phyloP scores from a whole-genome alignment of 164 flowering plant species.

The Sedum album region DNA sequence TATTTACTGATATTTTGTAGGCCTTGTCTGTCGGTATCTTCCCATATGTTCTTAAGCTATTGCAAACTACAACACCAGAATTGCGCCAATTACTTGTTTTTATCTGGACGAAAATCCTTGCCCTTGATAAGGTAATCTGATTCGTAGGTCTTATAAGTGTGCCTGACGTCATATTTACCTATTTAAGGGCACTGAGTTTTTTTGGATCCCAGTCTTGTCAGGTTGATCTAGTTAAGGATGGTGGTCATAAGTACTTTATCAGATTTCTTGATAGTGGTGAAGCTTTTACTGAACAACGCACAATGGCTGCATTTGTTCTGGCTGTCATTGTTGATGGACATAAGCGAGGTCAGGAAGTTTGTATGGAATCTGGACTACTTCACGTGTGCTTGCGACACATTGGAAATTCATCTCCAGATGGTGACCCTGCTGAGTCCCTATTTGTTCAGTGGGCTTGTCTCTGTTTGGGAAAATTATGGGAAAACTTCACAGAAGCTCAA shows the following conservation, averaged over 20 bases:
- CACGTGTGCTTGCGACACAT: slow-evolving; percentile 81
- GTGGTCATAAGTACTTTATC: slow-evolving; percentile 85
- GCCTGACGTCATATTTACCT: neutral
- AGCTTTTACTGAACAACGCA: slow-evolving; percentile 93
- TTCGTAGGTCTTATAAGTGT: neutral
- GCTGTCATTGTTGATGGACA: slow-evolving; percentile 94
- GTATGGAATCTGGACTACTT: slow-evolving; percentile 66
- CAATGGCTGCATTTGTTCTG: slow-evolving; percentile 99
- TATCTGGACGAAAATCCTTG: slow-evolving; percentile 96
- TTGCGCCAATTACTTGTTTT: slow-evolving; percentile 92
- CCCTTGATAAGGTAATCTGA: slow-evolving; percentile 79
- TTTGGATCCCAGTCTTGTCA: slow-evolving; percentile 70
- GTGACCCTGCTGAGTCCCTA: slow-evolving; percentile 66
- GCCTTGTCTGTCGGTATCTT: slow-evolving; percentile 98
- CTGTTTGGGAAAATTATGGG: slow-evolving; percentile 95
- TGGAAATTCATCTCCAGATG: slow-evolving; percentile 51
- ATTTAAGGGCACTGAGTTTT: neutral
- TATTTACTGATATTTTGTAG: slow-evolving; percentile 26
- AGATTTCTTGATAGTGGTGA: slow-evolving; percentile 86
- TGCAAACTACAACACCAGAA: slow-evolving; percentile 85
- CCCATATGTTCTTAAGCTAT: slow-evolving; percentile 87
- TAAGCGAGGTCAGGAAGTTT: slow-evolving; percentile 84
- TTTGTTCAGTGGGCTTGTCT: slow-evolving; percentile 96
- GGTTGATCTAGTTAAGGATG: slow-evolving; percentile 98
- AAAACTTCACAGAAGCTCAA: slow-evolving; percentile 83